Base-by-base conservation (phyloP, 768 basidiomycete genomes). In the Lactifluus piperatus region DNA sequence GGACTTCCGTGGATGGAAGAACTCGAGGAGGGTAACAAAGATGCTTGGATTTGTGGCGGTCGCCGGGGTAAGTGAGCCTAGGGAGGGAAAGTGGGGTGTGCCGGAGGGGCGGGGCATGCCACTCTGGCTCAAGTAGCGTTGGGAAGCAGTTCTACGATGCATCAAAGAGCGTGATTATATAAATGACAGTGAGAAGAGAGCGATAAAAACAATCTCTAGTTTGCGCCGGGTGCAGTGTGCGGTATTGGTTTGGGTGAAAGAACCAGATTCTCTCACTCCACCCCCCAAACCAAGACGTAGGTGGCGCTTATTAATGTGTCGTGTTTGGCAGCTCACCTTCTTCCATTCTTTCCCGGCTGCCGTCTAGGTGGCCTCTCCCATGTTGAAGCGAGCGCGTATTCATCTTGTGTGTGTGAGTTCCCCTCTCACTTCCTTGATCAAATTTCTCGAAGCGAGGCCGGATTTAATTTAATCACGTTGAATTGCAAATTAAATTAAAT, bases 61-160 rank as follows among this genome's bases (percentile, higher is more conserved):
- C 14, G 37, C 11, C n/a, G 52, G 56, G 43, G 5, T 20, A 24
- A 44, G 11, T 11, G 43, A 11, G 11, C 41, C 36, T 13, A 57
- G 32, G 43, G 52, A 11, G 30, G 59, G 39, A 49, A 44, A 1
- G 16, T 48, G 50, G 27, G 34, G 18, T 16, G 37, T 24, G 22
- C 34, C 34, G 8, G 46, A 22, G 24, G 49, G 7, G 29, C 36
- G n/a, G 34, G 63, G 47, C 44, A 59, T 56, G 41, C 52, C 51
- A 34, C 36, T 26, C 29, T 29, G 27, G 43, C 48, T 16, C 45
- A 48, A 36, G 30, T 62, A 50, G 39, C 57, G 63, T 24, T 48
- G 55, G 45, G 64, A 64, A 16, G 54, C 34, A 9, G 57, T 48
- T 43, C 64, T 30, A 5, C 60, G 64, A 39, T 64, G 64, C 62